A percentile compares a stretch with the other conserved stretches of the same genome.
These are phyloP conservation scores for Chrysopogon serrulatus DNA, from an alignment of 176 grass and related monocot species.

Conservation along the genomic window DNA sequence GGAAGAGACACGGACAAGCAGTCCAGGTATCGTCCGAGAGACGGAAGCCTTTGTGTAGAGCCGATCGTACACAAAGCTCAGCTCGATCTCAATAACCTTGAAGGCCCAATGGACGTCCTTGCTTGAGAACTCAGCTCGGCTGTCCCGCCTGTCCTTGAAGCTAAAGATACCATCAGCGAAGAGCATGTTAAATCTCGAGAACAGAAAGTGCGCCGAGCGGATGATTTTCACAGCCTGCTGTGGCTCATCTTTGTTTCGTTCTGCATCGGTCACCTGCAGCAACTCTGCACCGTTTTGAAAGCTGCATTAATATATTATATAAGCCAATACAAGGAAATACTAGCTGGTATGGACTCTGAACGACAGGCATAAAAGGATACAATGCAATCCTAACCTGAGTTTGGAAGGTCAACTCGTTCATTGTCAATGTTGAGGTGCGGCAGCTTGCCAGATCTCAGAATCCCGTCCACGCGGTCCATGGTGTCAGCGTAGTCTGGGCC, in stretches of 20 bases:
- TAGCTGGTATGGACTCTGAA: no score
- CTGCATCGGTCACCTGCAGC: not conserved
- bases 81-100: conserved; percentile 31
- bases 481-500: not conserved
- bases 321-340: no score
- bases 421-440: not conserved
- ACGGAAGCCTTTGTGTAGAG: conserved; percentile 25
- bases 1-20: not conserved
- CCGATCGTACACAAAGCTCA: conserved; percentile 21
- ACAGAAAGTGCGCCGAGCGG: not conserved
- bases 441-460: not conserved
- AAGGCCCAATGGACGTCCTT: not conserved
- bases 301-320: no score
- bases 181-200: conserved; percentile 9
- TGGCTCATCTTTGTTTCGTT: not conserved
- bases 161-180: conserved; percentile 28
- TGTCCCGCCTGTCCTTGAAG: not conserved
- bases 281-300: not conserved
- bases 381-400: not conserved
- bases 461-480: not conserved
- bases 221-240: not conserved
- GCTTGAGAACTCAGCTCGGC: not conserved
- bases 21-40: not conserved
- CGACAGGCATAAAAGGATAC: no score
- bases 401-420: not conserved